Evolutionary conservation across 140 eudicot species (phyloP), one percentile per base, ranked within the genome.

Genomic region (Stevia rebaudiana): DNA sequence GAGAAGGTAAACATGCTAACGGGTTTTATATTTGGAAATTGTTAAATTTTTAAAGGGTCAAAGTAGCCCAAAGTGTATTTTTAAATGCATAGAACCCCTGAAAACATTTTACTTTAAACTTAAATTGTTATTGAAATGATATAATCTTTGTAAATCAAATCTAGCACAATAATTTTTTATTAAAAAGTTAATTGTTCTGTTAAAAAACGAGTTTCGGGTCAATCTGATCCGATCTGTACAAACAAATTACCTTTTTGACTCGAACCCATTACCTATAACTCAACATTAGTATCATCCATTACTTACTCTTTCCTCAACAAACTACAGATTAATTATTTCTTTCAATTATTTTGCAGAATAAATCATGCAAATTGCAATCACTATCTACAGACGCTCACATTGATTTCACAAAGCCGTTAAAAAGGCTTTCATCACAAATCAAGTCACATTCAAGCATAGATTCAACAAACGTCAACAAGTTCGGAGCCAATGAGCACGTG

Each of bases 321-420:
- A 30, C 6, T 28, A 30, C 62, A 6, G 22, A 28, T 30, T n/a
- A 30, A 35, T 15, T 37, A 37, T 11, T 35, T 52, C 59, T 1
- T 22, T 51, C 24, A 21, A 46, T 71, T 70, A 61, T 41, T 61
- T 65, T 83, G 81, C 96, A 92, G 98, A 92, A 83, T 79, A 84
- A 84, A 70, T 80, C 92, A 44, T 74, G 80, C 60, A 74, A 78
- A 48, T 61, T 88, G 75, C 69, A 49, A 47, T 82, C 82, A 69
- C 81, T 80, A 46, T 79, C 89, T 44, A 79, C 70, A 16, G 78
- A 81, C 28, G 86, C 71, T 40, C 77, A 75, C 55, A 61, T 81
- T 75, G 89, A 92, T 65, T 78, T 88, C 73, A 72, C 63, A 17
- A 91, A 84, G 63, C 95, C 98, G 42, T 78, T 82, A 31, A 86